A percentile compares a stretch with the other conserved stretches of the same genome.
These are phyloP conservation scores for Schwanniomyces etchellsii DNA, from an alignment of 1,139 yeast species.

Conservation along the genomic window DNA sequence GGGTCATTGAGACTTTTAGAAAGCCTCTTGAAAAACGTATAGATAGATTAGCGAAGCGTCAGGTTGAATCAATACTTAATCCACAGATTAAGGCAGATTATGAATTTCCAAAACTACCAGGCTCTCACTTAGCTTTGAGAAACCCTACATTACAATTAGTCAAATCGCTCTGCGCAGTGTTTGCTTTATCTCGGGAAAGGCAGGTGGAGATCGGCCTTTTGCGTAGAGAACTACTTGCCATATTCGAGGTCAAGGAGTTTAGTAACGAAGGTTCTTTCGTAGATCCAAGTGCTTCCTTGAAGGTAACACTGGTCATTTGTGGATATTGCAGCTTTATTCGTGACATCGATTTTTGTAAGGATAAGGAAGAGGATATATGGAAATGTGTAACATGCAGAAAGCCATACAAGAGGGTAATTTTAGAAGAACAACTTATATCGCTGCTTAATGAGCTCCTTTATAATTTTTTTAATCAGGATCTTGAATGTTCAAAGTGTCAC, in stretches of 20 bases:
- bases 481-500: conserved; percentile 73
- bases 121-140: conserved; percentile 53
- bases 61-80: conserved; percentile 67
- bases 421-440: conserved; percentile 76
- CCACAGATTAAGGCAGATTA: conserved; percentile 62
- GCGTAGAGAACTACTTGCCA: conserved; percentile 64
- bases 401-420: conserved; percentile 56
- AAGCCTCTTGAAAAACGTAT: conserved; percentile 64
- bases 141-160: conserved; percentile 80
- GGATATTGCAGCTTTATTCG: conserved; percentile 69
- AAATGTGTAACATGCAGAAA: conserved; percentile 64
- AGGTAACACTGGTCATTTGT: conserved; percentile 67
- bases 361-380: conserved; percentile 50
- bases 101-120: conserved; percentile 67
- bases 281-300: conserved; percentile 70
- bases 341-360: conserved; percentile 81
- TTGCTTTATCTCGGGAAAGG: conserved; percentile 59
- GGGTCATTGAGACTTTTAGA: conserved; percentile 50
- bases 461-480: conserved; percentile 73
- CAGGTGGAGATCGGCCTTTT: conserved; percentile 69
- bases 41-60: conserved; percentile 58
- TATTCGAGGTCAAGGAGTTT: conserved; percentile 82
- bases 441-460: conserved; percentile 53
- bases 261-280: conserved; percentile 68
- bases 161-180: conserved; percentile 68